Percentiles rank a stretch among this genome's conserved stretches.
Conservation (phyloP, 768 basidiomycete genomes). For the Mycena epipterygia region DNA sequence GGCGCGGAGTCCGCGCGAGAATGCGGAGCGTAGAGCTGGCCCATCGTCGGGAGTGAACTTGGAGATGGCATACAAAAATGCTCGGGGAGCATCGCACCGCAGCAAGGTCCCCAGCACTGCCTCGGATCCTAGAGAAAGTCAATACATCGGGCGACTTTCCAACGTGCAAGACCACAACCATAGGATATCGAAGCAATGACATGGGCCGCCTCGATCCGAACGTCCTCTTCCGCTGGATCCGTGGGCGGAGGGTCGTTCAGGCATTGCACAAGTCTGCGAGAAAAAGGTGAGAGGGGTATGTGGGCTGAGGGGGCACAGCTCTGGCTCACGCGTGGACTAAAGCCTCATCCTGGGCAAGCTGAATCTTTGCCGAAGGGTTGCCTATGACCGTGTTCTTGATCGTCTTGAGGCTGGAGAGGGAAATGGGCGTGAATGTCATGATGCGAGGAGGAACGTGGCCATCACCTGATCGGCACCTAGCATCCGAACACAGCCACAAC, state of each 20-base stretch:
- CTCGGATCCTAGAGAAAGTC: conserved; percentile 64
- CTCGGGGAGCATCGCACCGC: conserved; percentile 67
- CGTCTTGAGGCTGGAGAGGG: conserved; percentile 65
- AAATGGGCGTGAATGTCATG: conserved; percentile 32
- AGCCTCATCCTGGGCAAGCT: conserved; percentile 66
- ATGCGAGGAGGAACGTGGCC: conserved; percentile 26
- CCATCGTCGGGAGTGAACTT: conserved; percentile 56
- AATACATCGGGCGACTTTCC: neutral
- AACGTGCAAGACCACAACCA: conserved; percentile 51
- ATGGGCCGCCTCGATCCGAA: conserved; percentile 81
- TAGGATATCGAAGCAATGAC: conserved; percentile 81
- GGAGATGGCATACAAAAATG: conserved; percentile 74
- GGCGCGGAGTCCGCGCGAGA: conserved; percentile 74
- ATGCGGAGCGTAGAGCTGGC: conserved; percentile 62
- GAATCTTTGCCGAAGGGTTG: conserved; percentile 78
- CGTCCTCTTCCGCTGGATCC: conserved; percentile 58
- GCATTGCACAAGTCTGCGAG: conserved; percentile 70
- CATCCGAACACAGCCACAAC: conserved; percentile 16
- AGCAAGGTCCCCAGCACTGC: conserved; percentile 72
- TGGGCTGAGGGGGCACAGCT: neutral
- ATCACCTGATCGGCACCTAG: neutral
- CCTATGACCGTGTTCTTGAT: conserved; percentile 86
- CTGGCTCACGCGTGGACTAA: conserved; percentile 68
- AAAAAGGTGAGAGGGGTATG: conserved; percentile 16
- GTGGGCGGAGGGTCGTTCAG: conserved; percentile 58